A percentile compares a stretch with the other conserved stretches of the same genome.
Conservation (phyloP, 345 rosid genomes). For the Excoecaria agallocha region DNA sequence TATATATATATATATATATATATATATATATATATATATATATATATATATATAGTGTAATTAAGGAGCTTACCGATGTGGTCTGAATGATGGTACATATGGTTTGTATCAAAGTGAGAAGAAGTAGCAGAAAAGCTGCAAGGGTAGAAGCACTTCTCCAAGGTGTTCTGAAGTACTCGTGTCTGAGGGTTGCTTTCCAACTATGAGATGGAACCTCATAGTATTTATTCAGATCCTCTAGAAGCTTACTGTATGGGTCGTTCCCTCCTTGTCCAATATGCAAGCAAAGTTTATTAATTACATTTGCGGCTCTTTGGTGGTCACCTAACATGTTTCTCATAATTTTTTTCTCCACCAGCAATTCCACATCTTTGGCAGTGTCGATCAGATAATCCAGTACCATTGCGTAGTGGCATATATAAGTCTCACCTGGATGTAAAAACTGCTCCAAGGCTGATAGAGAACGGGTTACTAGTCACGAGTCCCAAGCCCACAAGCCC, state of each 20-base stretch:
- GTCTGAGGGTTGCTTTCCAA: neutral
- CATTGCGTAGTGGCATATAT: neutral
- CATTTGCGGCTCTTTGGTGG: neutral
- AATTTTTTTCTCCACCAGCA: constrained; percentile 1
- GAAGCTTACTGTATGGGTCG: neutral
- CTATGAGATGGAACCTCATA: neutral
- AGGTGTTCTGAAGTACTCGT: neutral
- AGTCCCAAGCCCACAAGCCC: no score
- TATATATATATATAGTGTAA: no score
- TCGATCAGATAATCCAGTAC: neutral
- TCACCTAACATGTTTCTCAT: neutral
- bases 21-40: no score
- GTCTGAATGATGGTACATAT: no score
- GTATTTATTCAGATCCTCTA: neutral
- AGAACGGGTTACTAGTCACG: no score
- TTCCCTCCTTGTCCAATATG: neutral
- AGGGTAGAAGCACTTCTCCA: constrained; percentile 1
- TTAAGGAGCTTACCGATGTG: no score
- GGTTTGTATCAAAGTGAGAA: no score
- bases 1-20: no score
- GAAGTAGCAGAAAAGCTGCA: no score
- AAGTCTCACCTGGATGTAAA: neutral
- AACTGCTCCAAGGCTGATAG: constrained; percentile 24
- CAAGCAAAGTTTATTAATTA: neutral
- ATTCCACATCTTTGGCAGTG: constrained; percentile 12